Conservation (phyloP, 176 grass and related monocot genomes). For the Cymbopogon citratus region DNA sequence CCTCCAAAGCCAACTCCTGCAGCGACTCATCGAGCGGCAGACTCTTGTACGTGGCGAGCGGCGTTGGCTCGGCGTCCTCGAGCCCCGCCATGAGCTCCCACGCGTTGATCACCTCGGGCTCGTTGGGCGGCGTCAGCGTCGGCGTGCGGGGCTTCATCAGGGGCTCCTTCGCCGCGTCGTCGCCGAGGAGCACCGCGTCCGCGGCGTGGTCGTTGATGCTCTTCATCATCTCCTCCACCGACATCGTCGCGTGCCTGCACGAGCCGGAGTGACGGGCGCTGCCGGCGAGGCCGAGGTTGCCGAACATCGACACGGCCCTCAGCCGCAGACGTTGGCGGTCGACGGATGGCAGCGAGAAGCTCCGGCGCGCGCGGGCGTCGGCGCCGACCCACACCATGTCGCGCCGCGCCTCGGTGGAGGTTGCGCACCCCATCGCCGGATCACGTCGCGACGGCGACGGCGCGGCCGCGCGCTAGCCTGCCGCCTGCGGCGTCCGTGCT, state of each 20-base stretch:
- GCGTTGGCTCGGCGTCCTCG: conserved; percentile 33
- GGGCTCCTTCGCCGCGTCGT: background rate
- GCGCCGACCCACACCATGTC: conserved; percentile 25
- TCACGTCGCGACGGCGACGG: background rate
- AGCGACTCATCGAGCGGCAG: background rate
- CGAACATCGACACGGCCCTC: conserved; percentile 31
- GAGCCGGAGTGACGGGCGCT: background rate
- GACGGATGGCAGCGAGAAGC: conserved; percentile 41
- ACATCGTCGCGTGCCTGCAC: background rate
- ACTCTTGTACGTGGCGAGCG: background rate
- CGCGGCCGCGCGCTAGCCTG: background rate
- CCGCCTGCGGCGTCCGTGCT: background rate
- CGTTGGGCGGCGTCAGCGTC: conserved; percentile 50
- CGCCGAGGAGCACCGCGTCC: background rate
- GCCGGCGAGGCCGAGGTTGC: conserved; percentile 29
- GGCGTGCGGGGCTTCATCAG: conserved; percentile 19
- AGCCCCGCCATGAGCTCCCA: conserved; percentile 64
- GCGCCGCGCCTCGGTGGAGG: conserved; percentile 34
- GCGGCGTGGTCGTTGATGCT: background rate
- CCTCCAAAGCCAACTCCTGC: background rate
- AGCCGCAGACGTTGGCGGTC: conserved; percentile 30
- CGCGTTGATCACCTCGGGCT: conserved; percentile 56
- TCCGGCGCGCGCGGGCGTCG: conserved; percentile 13
- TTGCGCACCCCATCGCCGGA: conserved; percentile 49
- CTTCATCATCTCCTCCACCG: conserved; percentile 41